Base-by-base conservation (phyloP, 805 yeast species). In the Helenozyma baotianmanensis region DNA sequence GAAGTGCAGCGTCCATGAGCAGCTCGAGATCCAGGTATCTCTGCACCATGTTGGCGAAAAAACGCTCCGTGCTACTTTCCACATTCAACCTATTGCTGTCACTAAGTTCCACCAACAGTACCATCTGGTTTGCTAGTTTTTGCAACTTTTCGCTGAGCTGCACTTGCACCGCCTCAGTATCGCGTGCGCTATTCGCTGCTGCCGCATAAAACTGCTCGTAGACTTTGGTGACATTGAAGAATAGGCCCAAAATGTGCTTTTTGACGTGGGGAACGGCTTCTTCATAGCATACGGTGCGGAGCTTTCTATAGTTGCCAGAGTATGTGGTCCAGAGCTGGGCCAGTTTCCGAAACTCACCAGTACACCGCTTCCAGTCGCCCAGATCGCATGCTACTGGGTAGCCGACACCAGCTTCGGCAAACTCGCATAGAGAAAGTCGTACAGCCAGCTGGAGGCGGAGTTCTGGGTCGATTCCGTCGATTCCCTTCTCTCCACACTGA, bases 261-360 rank as follows among this genome's bases (percentile, higher is more conserved):
- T 74, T 74, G 36, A 74, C 75, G 43, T 51, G 72, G 0, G 80
- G 79, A 1, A 71, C 40, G 0, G 75, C 60, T 29, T 72, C 70
- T 35, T 74, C 77, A 39, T 58, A 55, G 45, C 88, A 82, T 0
- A 79, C 58, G 2, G 65, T 62, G 2, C 73, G 62, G 3, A 80
- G 57, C 21, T 72, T 67, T 28, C 78, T 65, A 50, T 74, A 80
- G 46, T 80, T 73, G 0, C 86, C 86, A 40, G 78, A 78, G 48
- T 72, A 81, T 0, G 81, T 76, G 0, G 88, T 80, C 90, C 90
- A 82, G 70, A 80, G 76, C 43, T 80, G 82, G 0, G 76, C 62
- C 3, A 62, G 56, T 14, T 45, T 45, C 34, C 74, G 73, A 24
- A 75, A 40, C 2, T 59, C 54, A 3, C 42, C 31, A 19, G 76